phyloP scores from a whole-genome alignment of 2,329 filamentous ascomycete species.

The Ophiostoma quercus region DNA sequence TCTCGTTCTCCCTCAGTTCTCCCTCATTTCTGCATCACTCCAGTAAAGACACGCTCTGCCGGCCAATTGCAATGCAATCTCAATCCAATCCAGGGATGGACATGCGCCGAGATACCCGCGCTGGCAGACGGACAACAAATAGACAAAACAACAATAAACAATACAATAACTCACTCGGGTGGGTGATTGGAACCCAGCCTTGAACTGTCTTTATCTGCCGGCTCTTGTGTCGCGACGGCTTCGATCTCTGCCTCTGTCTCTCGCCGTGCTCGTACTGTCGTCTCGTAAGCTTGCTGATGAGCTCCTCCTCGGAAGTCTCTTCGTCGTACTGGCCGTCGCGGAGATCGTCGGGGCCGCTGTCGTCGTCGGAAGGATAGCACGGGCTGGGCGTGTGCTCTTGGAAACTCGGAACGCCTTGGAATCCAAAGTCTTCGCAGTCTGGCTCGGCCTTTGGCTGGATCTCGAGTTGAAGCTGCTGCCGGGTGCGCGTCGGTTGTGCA shows the following conservation, averaged over 20 bases:
- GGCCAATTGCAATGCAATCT: background rate
- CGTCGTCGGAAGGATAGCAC: background rate
- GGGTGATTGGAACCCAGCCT: no score
- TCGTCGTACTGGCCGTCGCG: background rate
- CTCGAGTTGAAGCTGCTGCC: background rate
- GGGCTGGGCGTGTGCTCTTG: background rate
- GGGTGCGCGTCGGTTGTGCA: background rate
- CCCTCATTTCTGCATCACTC: background rate
- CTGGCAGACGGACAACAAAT: background rate
- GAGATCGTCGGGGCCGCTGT: background rate
- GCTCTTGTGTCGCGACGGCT: background rate
- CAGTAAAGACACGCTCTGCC: background rate
- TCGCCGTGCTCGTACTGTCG: background rate
- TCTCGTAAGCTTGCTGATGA: background rate
- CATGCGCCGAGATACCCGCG: background rate
- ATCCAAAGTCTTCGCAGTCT: no score
- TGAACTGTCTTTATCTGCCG: background rate
- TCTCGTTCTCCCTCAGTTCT: no score
- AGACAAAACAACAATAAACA: background rate
- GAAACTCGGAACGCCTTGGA: background rate
- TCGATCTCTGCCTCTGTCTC: background rate
- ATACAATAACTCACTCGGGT: background rate
- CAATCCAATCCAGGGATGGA: background rate
- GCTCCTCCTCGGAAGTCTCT: conserved; percentile 10
- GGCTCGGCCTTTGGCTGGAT: background rate